A percentile compares a stretch with the other conserved stretches of the same genome.
phyloP scores from a whole-genome alignment of 1,284 basidiomycete species.

The Irpex sp. region DNA sequence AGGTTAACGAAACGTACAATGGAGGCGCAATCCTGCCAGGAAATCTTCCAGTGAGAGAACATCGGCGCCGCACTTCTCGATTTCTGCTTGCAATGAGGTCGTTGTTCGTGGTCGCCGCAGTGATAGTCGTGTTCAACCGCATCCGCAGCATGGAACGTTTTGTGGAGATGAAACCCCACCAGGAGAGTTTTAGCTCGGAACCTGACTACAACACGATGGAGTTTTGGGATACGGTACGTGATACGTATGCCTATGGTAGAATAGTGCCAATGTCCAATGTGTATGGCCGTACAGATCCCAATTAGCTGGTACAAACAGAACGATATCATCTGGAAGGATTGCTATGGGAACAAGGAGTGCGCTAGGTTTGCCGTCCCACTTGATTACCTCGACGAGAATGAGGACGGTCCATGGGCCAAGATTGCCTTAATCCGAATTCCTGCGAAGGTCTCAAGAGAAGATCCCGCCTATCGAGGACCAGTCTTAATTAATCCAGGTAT shows the following conservation, averaged over 20 bases:
- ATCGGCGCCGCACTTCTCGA: not conserved
- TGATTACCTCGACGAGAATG: constrained; percentile 22
- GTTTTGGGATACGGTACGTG: not conserved
- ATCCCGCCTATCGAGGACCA: constrained; percentile 27
- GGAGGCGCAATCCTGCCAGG: not conserved
- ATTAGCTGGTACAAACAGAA: not conserved
- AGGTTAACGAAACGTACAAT: not conserved
- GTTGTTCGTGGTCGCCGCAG: not conserved
- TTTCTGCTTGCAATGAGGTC: not conserved
- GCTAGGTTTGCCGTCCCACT: constrained; percentile 27
- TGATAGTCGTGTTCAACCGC: not conserved
- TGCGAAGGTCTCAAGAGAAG: constrained; percentile 18
- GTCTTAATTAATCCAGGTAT: constrained; percentile 31
- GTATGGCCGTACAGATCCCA: not conserved
- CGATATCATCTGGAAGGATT: constrained; percentile 18
- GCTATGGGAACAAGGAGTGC: constrained; percentile 21
- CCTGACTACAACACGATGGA: not conserved
- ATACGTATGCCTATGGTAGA: not conserved
- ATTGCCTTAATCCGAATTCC: constrained; percentile 27
- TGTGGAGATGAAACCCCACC: not conserved
- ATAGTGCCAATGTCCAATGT: not conserved
- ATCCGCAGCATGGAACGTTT: not conserved
- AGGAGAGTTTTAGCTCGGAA: not conserved
- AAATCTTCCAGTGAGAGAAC: not conserved
- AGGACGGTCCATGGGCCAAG: constrained; percentile 21